Evolutionary conservation across 371 early-diverging fungal genomes (phyloP), one percentile per base, ranked within the genome.

Genomic region (Chytridium lagenaria): DNA sequence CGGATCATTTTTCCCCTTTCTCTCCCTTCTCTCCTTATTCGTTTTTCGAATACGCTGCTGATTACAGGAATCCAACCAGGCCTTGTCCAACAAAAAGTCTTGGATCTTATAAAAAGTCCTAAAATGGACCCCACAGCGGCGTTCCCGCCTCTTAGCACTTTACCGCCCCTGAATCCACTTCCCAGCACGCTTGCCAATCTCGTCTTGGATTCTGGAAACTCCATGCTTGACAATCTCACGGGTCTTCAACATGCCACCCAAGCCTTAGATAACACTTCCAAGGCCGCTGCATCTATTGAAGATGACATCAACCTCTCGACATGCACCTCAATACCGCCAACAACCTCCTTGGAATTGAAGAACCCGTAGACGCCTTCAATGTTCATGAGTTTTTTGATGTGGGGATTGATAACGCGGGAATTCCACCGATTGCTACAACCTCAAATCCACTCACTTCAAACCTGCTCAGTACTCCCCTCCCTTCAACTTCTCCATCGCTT

Each of bases 301-400:
- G 79, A 81, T 22, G 76, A 81, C 50, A 79, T 84, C 50, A 80
- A 84, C 59, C 44, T 80, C 72, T 84, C 1, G 79, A 81, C 61
- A 78, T 80, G 61, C 84, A 78, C 40, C 50, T 83, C 5, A 40
- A 77, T 44, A 67, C 57, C 50, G 75, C 81, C 23, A 67, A 76
- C 7, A 39, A 67, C 15, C 39, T 77, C 36, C 75, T 83, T 2
- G 81, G 55, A 10, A n/a, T n/a, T n/a, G n/a, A n/a, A n/a, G n/a
- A n/a, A n/a, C n/a, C n/a, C n/a, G n/a, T n/a, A n/a, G n/a, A n/a
- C n/a, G n/a, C n/a, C n/a, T 23, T 55, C 16, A 26, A 55, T 28
- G 55, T 55, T 10, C 55, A 55, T 28, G 55, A 55, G 10, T 55
- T 55, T 26, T 28, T 55, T 28, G 30, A 55, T 28, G 55, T 55